phyloP scores from a whole-genome alignment of 306 rosid genomes.

The Prunus salicina region DNA sequence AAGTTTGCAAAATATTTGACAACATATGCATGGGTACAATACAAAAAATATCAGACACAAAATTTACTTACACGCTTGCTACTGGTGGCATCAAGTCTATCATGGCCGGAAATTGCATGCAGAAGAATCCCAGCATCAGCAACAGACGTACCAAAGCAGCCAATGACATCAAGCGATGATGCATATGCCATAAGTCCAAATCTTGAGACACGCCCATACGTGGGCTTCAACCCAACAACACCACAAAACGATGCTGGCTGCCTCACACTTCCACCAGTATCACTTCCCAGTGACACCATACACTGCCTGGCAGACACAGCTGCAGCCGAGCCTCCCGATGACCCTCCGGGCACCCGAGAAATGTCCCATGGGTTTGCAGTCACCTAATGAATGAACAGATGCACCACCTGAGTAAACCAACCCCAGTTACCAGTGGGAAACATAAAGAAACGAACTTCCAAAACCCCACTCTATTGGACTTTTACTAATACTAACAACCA shows the following conservation, averaged over 20 bases:
- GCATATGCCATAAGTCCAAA: constrained; percentile 97
- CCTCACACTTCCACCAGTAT: constrained; percentile 98
- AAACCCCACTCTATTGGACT: not conserved
- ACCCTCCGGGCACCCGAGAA: constrained; percentile 95
- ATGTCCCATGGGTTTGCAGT: constrained; percentile 96
- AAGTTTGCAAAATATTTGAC: not conserved
- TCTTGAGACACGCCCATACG: constrained; percentile 93
- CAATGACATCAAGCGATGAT: constrained; percentile 94
- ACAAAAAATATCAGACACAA: constrained; percentile 5
- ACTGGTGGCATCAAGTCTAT: constrained; percentile 86
- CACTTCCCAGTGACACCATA: constrained; percentile 90
- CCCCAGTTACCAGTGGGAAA: constrained; percentile 51
- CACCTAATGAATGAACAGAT: constrained; percentile 89
- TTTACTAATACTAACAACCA: not conserved
- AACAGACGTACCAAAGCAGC: constrained; percentile 91
- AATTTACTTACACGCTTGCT: constrained; percentile 61
- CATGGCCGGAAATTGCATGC: constrained; percentile 82
- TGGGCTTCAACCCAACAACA: constrained; percentile 96
- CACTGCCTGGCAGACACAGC: constrained; percentile 98
- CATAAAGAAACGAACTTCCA: not conserved
- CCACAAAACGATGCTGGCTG: constrained; percentile 99
- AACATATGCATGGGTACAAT: not conserved
- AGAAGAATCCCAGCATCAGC: constrained; percentile 93
- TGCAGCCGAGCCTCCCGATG: constrained; percentile 96
- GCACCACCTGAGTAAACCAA: constrained; percentile 90